These are phyloP conservation scores for Syzygium syzygioides DNA, from an alignment of 441 rosid species.

Conservation along the genomic window DNA sequence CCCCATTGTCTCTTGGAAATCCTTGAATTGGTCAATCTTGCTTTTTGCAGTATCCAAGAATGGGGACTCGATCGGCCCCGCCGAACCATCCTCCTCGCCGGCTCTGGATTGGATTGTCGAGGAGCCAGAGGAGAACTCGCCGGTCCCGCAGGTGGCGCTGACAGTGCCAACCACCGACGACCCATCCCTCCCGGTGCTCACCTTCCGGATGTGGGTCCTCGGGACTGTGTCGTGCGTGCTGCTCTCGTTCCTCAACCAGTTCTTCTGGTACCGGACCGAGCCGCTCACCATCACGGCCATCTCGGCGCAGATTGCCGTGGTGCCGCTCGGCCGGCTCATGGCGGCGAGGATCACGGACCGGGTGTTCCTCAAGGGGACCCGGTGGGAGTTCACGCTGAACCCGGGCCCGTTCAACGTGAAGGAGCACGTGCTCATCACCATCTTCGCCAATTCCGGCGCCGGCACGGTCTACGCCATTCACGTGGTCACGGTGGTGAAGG, in stretches of 20 bases:
- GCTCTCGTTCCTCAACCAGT: slow-evolving; percentile 80
- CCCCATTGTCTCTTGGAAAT: neutral
- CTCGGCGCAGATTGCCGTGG: slow-evolving; percentile 91
- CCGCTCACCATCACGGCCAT: slow-evolving; percentile 86
- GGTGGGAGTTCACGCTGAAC: slow-evolving; percentile 71
- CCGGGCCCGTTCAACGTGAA: slow-evolving; percentile 95
- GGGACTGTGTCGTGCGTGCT: slow-evolving; percentile 67
- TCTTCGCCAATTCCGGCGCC: slow-evolving; percentile 93
- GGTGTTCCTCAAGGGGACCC: slow-evolving; percentile 55
- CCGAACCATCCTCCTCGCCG: slow-evolving; percentile 23
- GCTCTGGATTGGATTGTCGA: slow-evolving; percentile 4
- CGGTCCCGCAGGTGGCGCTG: slow-evolving; percentile 77
- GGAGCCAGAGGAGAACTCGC: slow-evolving; percentile 62
- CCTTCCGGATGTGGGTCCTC: slow-evolving; percentile 90
- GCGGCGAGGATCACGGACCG: slow-evolving; percentile 62
- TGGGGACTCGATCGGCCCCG: slow-evolving; percentile 7
- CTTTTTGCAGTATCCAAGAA: slow-evolving; percentile 23
- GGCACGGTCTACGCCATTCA: slow-evolving; percentile 89
- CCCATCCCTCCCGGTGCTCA: slow-evolving; percentile 67
- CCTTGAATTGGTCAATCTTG: neutral
- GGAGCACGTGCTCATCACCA: slow-evolving; percentile 89
- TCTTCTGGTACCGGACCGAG: slow-evolving; percentile 92
- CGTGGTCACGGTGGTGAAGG: slow-evolving; percentile 80
- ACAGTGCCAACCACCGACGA: slow-evolving; percentile 82
- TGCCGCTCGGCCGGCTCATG: slow-evolving; percentile 85